Evolutionary conservation across 805 yeast genomes (phyloP).

Genomic region (Candida silvicultrix): DNA sequence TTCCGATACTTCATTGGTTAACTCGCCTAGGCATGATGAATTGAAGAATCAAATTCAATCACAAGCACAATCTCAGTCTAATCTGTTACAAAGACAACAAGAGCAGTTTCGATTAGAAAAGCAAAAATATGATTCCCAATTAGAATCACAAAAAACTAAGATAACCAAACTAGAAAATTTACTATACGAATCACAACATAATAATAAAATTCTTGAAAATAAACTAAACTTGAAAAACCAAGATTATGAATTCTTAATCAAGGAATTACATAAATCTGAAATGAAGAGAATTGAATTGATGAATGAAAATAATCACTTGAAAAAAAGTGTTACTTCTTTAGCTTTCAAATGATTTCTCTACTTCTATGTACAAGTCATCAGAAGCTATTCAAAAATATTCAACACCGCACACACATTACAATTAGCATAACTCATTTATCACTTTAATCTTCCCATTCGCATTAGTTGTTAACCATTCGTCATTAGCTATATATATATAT

Average conservation of each 20-base stretch:
- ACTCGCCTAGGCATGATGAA: conserved; percentile 11
- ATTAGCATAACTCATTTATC: no score
- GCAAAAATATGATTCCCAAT: neutral
- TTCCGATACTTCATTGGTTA: conserved; percentile 20
- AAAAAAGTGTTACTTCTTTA: conserved; percentile 18
- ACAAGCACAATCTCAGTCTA: neutral
- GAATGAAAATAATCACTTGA: conserved; percentile 31
- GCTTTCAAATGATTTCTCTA: conserved; percentile 6
- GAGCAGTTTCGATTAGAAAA: neutral
- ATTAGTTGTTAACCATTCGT: no score
- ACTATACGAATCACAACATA: conserved; percentile 3
- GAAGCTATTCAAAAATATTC: no score
- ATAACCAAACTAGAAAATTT: neutral
- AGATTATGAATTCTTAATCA: conserved; percentile 26
- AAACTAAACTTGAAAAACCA: conserved; percentile 26
- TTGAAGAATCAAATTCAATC: neutral
- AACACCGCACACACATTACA: no score
- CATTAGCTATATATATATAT: no score
- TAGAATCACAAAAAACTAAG: neutral
- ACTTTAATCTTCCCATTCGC: no score
- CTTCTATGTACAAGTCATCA: no score
- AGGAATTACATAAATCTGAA: conserved; percentile 30
- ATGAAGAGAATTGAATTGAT: conserved; percentile 28
- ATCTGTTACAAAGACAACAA: neutral
- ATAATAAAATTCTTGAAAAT: conserved; percentile 25